Percentiles rank a stretch among this genome's conserved stretches.
Evolutionary conservation across 371 early-diverging fungal species (phyloP).

Genomic region (Rhizopus sp.): DNA sequence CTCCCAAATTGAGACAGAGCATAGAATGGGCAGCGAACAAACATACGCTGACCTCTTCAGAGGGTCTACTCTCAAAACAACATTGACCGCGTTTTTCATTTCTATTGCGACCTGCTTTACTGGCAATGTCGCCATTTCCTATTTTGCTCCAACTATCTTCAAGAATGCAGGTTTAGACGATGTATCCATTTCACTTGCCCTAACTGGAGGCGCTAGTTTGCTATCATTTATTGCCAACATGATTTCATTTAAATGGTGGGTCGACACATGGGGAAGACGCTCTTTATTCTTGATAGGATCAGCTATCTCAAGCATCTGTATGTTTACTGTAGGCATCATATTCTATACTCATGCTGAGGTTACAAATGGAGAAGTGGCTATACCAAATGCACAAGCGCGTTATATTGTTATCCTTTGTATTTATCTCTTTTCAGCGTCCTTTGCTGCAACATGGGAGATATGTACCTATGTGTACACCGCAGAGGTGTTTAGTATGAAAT

Average conservation of each 20-base stretch:
- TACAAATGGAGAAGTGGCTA: constrained; percentile 24
- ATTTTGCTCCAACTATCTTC: constrained; percentile 48
- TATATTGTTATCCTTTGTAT: constrained; percentile 40
- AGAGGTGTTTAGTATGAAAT: constrained; percentile 58
- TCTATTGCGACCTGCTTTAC: constrained; percentile 63
- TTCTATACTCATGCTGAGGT: constrained; percentile 36
- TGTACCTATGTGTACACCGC: constrained; percentile 65
- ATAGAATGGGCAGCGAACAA: constrained; percentile 27
- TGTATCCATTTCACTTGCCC: constrained; percentile 37
- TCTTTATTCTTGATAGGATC: constrained; percentile 45
- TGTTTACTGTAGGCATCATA: constrained; percentile 46
- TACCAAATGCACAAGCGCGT: constrained; percentile 30
- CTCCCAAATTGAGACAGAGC: constrained; percentile 40
- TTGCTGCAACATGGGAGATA: constrained; percentile 59
- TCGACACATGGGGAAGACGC: constrained; percentile 43
- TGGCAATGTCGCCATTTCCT: constrained; percentile 61
- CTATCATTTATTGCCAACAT: constrained; percentile 50
- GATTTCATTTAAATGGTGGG: constrained; percentile 56
- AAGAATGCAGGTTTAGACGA: constrained; percentile 36
- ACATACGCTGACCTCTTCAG: constrained; percentile 41
- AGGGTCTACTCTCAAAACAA: constrained; percentile 33
- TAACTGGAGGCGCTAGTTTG: constrained; percentile 41
- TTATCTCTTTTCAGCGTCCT: constrained; percentile 42
- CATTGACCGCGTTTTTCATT: constrained; percentile 42
- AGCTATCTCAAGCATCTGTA: constrained; percentile 30